phyloP scores from a whole-genome alignment of 2,329 filamentous ascomycete genomes.

The Fonsecaea pugnacius region DNA sequence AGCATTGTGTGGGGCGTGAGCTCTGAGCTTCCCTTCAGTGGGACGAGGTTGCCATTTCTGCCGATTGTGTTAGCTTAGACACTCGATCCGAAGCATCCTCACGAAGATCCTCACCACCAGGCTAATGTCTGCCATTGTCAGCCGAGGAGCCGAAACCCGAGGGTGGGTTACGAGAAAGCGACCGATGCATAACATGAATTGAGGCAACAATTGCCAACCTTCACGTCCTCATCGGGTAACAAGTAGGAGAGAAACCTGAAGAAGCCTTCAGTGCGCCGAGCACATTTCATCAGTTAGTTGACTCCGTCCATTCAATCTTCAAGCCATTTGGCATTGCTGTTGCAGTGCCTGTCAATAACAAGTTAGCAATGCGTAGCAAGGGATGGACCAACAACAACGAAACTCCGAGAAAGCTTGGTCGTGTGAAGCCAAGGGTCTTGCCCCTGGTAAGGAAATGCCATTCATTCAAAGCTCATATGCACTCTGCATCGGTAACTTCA shows the following conservation, averaged over 20 bases:
- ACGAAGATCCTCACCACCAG: background rate
- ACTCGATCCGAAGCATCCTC: background rate
- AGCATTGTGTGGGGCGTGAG: too few species aligned
- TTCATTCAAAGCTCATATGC: slow-evolving; percentile 4
- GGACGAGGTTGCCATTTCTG: too few species aligned
- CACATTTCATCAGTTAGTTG: background rate
- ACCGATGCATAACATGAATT: background rate
- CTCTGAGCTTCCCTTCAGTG: too few species aligned
- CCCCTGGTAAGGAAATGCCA: background rate
- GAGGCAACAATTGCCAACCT: background rate
- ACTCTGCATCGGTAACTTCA: background rate
- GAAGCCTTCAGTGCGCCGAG: background rate
- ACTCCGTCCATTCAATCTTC: background rate
- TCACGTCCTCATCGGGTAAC: too few species aligned
- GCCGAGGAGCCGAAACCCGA: background rate
- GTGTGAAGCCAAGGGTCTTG: background rate
- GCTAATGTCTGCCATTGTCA: background rate
- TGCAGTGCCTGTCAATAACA: background rate
- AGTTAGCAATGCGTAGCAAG: background rate
- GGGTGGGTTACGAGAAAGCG: background rate
- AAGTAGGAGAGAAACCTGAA: background rate
- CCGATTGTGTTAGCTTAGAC: too few species aligned
- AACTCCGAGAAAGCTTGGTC: background rate
- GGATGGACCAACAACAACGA: background rate
- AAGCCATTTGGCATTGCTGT: background rate